Conservation (phyloP, 441 rosid genomes). For the Populus tomentosa region DNA sequence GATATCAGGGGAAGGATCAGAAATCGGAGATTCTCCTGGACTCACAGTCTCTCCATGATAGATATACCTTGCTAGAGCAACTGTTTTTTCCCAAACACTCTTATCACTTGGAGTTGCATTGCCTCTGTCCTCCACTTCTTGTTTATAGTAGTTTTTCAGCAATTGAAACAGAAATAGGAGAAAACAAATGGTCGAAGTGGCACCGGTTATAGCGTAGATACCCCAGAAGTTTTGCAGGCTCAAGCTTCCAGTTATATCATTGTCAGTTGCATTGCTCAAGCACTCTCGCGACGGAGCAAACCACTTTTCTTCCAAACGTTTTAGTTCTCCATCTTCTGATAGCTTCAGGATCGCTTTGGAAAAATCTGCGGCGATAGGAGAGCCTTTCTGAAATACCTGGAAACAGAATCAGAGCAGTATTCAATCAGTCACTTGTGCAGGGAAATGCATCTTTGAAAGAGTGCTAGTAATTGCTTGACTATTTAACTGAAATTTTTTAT, state of each 20-base stretch:
- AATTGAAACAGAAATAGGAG: slow-evolving; percentile 22
- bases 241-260: slow-evolving; percentile 14
- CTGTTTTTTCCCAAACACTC: slow-evolving; percentile 13
- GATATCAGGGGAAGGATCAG: slow-evolving; percentile 1
- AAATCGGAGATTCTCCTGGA: slow-evolving; percentile 1
- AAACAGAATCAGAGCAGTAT: neutral
- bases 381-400: slow-evolving; percentile 48
- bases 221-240: slow-evolving; percentile 18
- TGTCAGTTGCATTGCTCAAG: neutral
- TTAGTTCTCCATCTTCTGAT: slow-evolving; percentile 33
- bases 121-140: neutral
- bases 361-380: slow-evolving; percentile 39
- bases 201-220: slow-evolving; percentile 19
- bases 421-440: neutral
- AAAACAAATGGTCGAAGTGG: slow-evolving; percentile 37
- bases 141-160: slow-evolving; percentile 2
- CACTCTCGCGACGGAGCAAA: slow-evolving; percentile 17
- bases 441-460: neutral
- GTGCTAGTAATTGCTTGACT: too few species aligned
- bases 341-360: slow-evolving; percentile 40
- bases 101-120: neutral
- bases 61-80: slow-evolving; percentile 15
- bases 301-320: slow-evolving; percentile 26
- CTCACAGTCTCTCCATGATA: slow-evolving; percentile 5
- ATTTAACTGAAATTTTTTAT: slow-evolving; percentile 4